These are phyloP conservation scores for Amesomyces nigricolor DNA, from an alignment of 2,329 filamentous ascomycete genomes.

Conservation along the genomic window DNA sequence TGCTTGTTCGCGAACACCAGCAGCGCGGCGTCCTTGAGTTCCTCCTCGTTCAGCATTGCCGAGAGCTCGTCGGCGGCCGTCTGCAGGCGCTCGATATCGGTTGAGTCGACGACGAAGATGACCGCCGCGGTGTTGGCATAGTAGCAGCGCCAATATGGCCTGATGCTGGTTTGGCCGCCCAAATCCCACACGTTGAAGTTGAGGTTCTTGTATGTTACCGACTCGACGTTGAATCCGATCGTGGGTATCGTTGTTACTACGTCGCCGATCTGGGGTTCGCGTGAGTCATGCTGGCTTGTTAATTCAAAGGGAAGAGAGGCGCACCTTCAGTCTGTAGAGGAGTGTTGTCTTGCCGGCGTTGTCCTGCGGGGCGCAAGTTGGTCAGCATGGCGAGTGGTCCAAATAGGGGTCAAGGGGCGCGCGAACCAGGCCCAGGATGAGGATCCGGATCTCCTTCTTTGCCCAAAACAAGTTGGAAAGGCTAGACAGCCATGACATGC, in stretches of 20 bases:
- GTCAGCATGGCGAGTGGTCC: slow-evolving; percentile 17
- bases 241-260: slow-evolving; percentile 99
- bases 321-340: slow-evolving; percentile 88
- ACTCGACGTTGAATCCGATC: slow-evolving; percentile 99
- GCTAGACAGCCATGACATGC: slow-evolving; percentile 64
- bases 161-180: slow-evolving; percentile 95
- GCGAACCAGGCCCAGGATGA: slow-evolving; percentile 86
- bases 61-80: slow-evolving; percentile 89
- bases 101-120: slow-evolving; percentile 97
- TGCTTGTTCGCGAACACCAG: slow-evolving; percentile 99
- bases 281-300: slow-evolving; percentile 1
- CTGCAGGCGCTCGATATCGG: slow-evolving; percentile 89
- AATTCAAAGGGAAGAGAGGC: slow-evolving; percentile 6
- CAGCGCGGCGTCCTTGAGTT: slow-evolving; percentile 85
- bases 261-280: slow-evolving; percentile 71
- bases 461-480: slow-evolving; percentile 72
- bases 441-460: slow-evolving; percentile 96
- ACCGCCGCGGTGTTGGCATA: slow-evolving; percentile 98
- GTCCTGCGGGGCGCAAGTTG: slow-evolving; percentile 53
- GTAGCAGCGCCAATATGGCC: slow-evolving; percentile 99
- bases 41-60: slow-evolving; percentile 95
- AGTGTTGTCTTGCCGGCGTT: slow-evolving; percentile 98
- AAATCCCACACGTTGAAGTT: slow-evolving; percentile 99
- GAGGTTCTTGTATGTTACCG: slow-evolving; percentile 94
- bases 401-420: slow-evolving; percentile 10